These are phyloP conservation scores for Ilex aquifolium DNA, from an alignment of 257 asterid genomes.

Conservation along the genomic window DNA sequence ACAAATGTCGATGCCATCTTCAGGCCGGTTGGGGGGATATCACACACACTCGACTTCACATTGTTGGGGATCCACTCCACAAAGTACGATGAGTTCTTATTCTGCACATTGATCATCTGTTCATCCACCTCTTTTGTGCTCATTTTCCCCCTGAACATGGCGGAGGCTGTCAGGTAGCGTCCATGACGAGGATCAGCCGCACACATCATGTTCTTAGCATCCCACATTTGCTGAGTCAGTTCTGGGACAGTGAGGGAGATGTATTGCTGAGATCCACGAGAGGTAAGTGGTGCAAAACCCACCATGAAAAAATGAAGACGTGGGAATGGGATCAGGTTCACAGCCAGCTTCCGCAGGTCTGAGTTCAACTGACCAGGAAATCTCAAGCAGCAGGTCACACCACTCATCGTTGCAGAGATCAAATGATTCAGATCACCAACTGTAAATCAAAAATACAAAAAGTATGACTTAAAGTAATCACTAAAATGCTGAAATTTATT, in stretches of 20 bases:
- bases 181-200: constrained; percentile 94
- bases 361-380: constrained; percentile 91
- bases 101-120: constrained; percentile 88
- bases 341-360: constrained; percentile 73
- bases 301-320: constrained; percentile 97
- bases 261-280: constrained; percentile 87
- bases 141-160: constrained; percentile 90
- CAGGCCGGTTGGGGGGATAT: constrained; percentile 71
- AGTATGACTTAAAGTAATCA: background rate
- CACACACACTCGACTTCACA: constrained; percentile 85
- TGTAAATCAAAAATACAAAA: constrained; percentile 21
- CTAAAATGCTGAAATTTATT: background rate
- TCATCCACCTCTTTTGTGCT: constrained; percentile 90
- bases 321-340: constrained; percentile 80
- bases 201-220: constrained; percentile 89
- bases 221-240: constrained; percentile 91
- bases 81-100: constrained; percentile 84
- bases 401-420: constrained; percentile 90
- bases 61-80: constrained; percentile 93
- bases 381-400: constrained; percentile 79
- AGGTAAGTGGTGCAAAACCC: constrained; percentile 84
- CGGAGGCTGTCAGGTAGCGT: constrained; percentile 78
- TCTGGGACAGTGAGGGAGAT: constrained; percentile 83
- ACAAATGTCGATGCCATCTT: constrained; percentile 75
- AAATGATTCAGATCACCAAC: constrained; percentile 88